Base-by-base conservation (phyloP, 305 asterid genomes). In the Fraxinus velutina region DNA sequence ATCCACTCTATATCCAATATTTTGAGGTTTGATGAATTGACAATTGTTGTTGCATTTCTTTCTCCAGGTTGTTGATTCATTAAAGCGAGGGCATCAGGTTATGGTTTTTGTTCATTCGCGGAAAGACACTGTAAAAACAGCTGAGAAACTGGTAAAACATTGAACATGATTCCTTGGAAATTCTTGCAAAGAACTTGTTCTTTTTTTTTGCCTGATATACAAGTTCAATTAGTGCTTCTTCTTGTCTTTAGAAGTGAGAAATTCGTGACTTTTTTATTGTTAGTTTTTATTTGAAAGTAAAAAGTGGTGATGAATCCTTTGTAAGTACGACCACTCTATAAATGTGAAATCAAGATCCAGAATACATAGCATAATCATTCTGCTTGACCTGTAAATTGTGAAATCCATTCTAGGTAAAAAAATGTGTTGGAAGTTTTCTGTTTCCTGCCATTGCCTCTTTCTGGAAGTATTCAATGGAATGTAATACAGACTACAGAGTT, bases 31-130 rank as follows among this genome's bases (percentile, higher is more conserved):
- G 60, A 29, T 30, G 79, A 68, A 64, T 78, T 80, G 75, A 78
- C 62, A 37, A 52, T 7, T 74, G 52, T 64, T 55, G 70, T 81
- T 79, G 32, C 72, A 55, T 62, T 85, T 83, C 33, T 55, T 76
- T 32, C 33, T 64, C 37, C 89, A 96, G 99, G 97, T 96, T 79
- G 91, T 87, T 83, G 98, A 94, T 88, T 94, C 99, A 77, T 80
- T 96, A 75, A 88, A 91, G 89, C 92, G 89, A 83, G 98, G 97
- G 78, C 95, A 96, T 73, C 99, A 96, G 87, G 98, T 93, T 74
- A 96, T 96, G 99, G 97, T 96, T 83, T 96, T 96, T 87, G 99
- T 96, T 84, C 99, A 96, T 88, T 90, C 99, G 9, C 93, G 98
- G 84, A 96, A 96, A 85, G 99, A 96, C 88, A 96, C 99, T 0